Evolutionary conservation across 2,329 filamentous ascomycete genomes (phyloP).

Genomic region (Didymella pomorum): DNA sequence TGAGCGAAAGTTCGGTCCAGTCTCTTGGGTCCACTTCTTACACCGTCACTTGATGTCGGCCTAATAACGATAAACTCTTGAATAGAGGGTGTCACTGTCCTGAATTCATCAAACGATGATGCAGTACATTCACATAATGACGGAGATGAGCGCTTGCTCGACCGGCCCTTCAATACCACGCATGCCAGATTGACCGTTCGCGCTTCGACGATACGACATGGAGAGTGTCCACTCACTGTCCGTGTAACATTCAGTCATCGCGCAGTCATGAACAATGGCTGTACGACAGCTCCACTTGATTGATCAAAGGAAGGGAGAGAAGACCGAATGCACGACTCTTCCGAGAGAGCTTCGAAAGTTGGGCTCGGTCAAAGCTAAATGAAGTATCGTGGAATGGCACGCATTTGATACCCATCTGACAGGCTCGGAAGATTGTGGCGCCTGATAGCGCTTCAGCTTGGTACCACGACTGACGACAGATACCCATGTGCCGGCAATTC

Average conservation of each 20-base stretch:
- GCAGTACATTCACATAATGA: neutral
- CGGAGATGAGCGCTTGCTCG: slow-evolving; percentile 17
- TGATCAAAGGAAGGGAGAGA: neutral
- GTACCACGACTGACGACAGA: slow-evolving; percentile 29
- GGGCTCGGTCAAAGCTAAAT: neutral
- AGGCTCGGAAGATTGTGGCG: slow-evolving; percentile 28
- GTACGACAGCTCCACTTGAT: slow-evolving; percentile 6
- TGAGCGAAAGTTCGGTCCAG: slow-evolving; percentile 24
- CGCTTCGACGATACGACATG: neutral
- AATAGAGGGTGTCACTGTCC: slow-evolving; percentile 2
- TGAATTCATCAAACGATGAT: slow-evolving; percentile 2
- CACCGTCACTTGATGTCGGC: slow-evolving; percentile 21
- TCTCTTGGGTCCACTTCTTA: slow-evolving; percentile 28
- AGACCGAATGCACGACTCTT: neutral
- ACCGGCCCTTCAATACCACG: neutral
- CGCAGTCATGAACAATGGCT: neutral
- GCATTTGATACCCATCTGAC: slow-evolving; percentile 26
- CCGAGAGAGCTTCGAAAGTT: neutral
- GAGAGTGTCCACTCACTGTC: neutral
- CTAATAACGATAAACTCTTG: slow-evolving; percentile 9
- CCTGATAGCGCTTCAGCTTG: slow-evolving; percentile 18
- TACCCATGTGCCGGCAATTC: slow-evolving; percentile 19
- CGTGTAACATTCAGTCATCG: slow-evolving; percentile 10
- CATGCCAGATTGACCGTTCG: slow-evolving; percentile 17
- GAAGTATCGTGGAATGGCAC: slow-evolving; percentile 11